Evolutionary conservation across 164 flowering plant genomes (phyloP).

Genomic region (Vitis labrusca): DNA sequence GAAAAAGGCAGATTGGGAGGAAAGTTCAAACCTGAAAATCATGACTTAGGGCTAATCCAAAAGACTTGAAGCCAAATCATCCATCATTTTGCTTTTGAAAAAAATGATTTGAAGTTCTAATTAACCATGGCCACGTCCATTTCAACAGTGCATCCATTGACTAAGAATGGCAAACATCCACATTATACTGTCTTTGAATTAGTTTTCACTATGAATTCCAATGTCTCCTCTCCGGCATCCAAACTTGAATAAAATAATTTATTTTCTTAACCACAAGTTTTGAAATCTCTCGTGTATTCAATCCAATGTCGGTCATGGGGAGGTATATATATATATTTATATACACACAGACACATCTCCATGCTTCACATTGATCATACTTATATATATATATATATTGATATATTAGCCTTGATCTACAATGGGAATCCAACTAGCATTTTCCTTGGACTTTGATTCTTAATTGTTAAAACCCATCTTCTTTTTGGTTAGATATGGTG

Average conservation of each 20-base stretch:
- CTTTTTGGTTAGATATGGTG: slow-evolving; percentile 21
- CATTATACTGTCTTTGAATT: slow-evolving; percentile 16
- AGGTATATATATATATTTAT: slow-evolving; percentile 1
- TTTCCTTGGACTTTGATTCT: not conserved
- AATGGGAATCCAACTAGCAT: not conserved
- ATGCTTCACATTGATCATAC: not conserved
- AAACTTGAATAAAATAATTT: not conserved
- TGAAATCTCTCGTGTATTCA: not conserved
- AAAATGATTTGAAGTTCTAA: not conserved
- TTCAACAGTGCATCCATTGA: slow-evolving; percentile 5
- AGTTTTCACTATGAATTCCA: not conserved
- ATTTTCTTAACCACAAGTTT: not conserved
- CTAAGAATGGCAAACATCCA: slow-evolving; percentile 15
- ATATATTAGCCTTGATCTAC: not conserved
- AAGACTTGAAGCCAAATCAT: not conserved
- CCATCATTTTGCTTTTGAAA: not conserved
- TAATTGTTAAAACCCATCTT: not conserved
- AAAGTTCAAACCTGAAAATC: no score
- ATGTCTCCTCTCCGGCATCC: slow-evolving; percentile 2
- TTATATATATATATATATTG: not conserved
- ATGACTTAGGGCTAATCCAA: not conserved
- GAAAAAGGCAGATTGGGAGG: no score
- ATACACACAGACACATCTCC: not conserved
- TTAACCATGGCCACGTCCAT: not conserved
- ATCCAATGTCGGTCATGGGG: slow-evolving; percentile 13